A percentile compares a stretch with the other conserved stretches of the same genome.
Conservation (phyloP, 495 filamentous ascomycete species). For the Penicillium herquei region DNA sequence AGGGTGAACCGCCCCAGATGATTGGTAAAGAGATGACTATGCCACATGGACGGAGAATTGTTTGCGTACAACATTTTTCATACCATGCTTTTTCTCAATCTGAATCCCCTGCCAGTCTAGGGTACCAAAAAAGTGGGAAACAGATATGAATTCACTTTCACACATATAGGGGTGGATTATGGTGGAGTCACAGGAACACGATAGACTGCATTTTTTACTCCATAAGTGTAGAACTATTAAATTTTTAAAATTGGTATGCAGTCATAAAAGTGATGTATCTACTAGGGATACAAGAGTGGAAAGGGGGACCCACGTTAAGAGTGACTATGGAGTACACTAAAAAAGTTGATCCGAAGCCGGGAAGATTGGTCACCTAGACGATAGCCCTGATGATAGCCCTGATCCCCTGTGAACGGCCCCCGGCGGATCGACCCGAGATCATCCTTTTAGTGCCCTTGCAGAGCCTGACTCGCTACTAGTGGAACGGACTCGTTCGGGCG, state of each 20-base stretch:
- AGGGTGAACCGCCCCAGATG: neutral
- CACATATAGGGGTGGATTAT: too few relatives aligned
- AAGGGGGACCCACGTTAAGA: neutral
- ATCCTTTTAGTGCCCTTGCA: neutral
- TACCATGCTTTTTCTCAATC: neutral
- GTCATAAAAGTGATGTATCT: neutral
- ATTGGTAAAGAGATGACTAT: neutral
- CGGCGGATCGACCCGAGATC: conserved; percentile 4
- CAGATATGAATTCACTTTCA: too few relatives aligned
- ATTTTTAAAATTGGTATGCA: neutral
- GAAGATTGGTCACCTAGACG: too few relatives aligned
- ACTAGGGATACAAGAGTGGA: neutral
- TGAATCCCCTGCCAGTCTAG: too few relatives aligned
- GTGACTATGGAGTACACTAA: too few relatives aligned
- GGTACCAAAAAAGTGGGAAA: too few relatives aligned
- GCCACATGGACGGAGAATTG: neutral
- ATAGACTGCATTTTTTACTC: too few relatives aligned
- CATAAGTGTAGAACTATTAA: neutral
- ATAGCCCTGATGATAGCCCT: too few relatives aligned
- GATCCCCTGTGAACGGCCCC: neutral
- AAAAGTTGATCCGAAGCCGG: too few relatives aligned
- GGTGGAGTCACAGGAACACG: too few relatives aligned
- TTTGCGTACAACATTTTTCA: neutral
- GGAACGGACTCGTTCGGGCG: neutral
- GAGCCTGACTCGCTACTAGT: neutral